Conservation (phyloP, 257 asterid genomes). For the Eucommia ulmoides region DNA sequence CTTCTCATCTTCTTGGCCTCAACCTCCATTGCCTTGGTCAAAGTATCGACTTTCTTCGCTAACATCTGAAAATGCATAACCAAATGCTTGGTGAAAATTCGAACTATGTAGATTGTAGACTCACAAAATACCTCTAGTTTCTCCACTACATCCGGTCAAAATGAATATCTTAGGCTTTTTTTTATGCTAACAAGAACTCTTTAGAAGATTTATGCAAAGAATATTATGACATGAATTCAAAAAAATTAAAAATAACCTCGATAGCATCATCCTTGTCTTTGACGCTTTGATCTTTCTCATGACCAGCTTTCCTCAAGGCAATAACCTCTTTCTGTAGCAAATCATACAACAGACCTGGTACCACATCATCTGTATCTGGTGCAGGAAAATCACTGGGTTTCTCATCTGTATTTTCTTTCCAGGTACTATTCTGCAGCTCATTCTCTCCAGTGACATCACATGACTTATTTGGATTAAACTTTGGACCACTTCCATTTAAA, state of each 20-base stretch:
- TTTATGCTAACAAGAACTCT: no score
- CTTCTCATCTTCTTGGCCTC: constrained; percentile 1
- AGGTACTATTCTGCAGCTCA: not conserved
- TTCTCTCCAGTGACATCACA: not conserved
- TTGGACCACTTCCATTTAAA: not conserved
- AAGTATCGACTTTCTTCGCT: not conserved
- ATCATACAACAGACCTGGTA: not conserved
- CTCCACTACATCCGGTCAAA: no score
- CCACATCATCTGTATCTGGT: not conserved
- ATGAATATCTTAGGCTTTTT: not conserved
- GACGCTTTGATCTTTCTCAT: constrained; percentile 1
- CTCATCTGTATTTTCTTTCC: not conserved
- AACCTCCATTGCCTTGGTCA: constrained; percentile 3
- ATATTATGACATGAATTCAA: not conserved
- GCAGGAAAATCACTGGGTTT: not conserved
- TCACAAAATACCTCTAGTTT: no score
- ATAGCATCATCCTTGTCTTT: constrained; percentile 1
- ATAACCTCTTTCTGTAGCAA: constrained; percentile 1
- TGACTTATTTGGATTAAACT: not conserved
- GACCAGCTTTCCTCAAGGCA: constrained; percentile 1
- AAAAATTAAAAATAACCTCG: not conserved
- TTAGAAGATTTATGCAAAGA: not conserved
- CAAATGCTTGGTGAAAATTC: no score
- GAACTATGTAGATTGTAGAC: no score
- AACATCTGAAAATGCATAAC: not conserved